Evolutionary conservation across 495 filamentous ascomycete species (phyloP).

Genomic region (Aspergillus haitiensis): DNA sequence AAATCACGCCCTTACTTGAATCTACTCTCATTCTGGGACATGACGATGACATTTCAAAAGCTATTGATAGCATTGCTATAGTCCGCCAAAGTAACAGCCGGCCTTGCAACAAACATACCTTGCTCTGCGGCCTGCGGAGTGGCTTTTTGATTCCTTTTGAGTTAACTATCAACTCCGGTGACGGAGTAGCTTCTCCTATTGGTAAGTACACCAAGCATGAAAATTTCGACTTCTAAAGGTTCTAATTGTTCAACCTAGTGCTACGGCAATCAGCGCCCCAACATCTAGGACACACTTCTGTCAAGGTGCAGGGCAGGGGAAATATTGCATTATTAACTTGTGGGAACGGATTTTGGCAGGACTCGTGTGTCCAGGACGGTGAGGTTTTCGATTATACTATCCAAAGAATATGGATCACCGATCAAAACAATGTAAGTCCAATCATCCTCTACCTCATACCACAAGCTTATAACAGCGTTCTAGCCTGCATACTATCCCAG

Average conservation of each 20-base stretch:
- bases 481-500: slow-evolving; percentile 46
- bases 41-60: slow-evolving; percentile 35
- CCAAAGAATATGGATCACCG: slow-evolving; percentile 45
- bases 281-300: slow-evolving; percentile 40
- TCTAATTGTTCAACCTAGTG: slow-evolving; percentile 20
- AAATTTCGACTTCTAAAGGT: background rate
- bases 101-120: slow-evolving; percentile 18
- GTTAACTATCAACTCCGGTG: slow-evolving; percentile 23
- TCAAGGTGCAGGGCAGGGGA: slow-evolving; percentile 36
- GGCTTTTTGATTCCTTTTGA: slow-evolving; percentile 44
- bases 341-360: slow-evolving; percentile 44
- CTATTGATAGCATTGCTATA: slow-evolving; percentile 41
- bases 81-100: slow-evolving; percentile 21
- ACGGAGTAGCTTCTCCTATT: slow-evolving; percentile 19
- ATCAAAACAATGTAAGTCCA: slow-evolving; percentile 44
- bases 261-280: slow-evolving; percentile 30
- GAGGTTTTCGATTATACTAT: slow-evolving; percentile 30
- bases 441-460: background rate
- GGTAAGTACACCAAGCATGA: slow-evolving; percentile 25
- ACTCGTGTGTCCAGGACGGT: slow-evolving; percentile 28
- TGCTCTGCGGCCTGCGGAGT: slow-evolving; percentile 48
- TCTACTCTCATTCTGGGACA: slow-evolving; percentile 18
- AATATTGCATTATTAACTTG: slow-evolving; percentile 39
- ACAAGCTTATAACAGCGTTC: slow-evolving; percentile 16
- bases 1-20: slow-evolving; percentile 26